Base-by-base conservation (phyloP, 306 rosid species). In the Casuarina glauca region DNA sequence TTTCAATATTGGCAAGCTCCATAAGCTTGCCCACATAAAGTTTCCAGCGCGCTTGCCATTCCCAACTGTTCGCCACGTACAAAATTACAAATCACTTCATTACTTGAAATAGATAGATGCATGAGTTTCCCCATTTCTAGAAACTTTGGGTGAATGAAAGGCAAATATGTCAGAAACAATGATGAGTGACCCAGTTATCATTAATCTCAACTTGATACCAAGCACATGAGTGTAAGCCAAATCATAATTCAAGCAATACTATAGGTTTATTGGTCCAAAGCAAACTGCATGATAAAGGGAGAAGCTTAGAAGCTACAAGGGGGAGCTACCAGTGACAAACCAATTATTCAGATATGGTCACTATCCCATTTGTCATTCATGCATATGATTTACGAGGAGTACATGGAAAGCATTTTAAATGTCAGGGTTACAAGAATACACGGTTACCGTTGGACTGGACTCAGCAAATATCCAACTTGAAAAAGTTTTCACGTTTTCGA, bases 21-120 rank as follows among this genome's bases (percentile, higher is more conserved):
- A 87, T 72, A 85, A 72, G 89, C 89, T 50, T 89, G 91, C 44
- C 93, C 91, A 75, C 91, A 83, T 2, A 79, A 73, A 39, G 91
- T 89, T 87, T 89, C 91, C 8, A 87, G 74, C 41, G 88, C 93
- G 75, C 90, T 76, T 6, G 93, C 87, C 90, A 89, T 73, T 67
- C 93, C 93, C 38, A 71, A 9, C 90, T 87, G 81, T 79, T 81
- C 17, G 10, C 48, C 49, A 67, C 35, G 7, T 76, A 63, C 53
- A 58, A 32, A 20, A 15, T 66, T 15, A 20, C 42, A 66, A 48
- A 66, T 16, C 13, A 9, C 16, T 66, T 39, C 1, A 26, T 16
- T 7, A 11, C 5, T 41, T 26, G 32, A 26, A 26, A 26, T 26
- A 26, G 32, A 26, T 46, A 46, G 50, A 46, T 17, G 60, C 60